phyloP scores from a whole-genome alignment of 805 yeast genomes.

The Candida methanosorbosa region DNA sequence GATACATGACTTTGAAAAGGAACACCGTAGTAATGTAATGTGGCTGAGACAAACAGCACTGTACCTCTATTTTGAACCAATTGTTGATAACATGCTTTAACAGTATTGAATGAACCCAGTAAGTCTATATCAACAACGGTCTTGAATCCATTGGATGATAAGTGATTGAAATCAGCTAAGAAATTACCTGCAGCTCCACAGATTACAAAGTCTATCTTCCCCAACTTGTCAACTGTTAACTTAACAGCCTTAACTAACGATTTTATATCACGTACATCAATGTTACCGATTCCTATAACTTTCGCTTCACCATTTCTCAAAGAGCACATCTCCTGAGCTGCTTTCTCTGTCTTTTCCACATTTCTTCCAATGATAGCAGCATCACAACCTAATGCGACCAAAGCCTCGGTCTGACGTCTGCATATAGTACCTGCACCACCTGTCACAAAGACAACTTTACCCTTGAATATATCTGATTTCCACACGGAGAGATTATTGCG shows the following conservation, averaged over 20 bases:
- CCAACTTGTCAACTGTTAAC: conserved; percentile 56
- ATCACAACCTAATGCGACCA: conserved; percentile 76
- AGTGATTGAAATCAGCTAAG: conserved; percentile 65
- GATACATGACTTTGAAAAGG: conserved; percentile 88
- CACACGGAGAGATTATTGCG: conserved; percentile 11
- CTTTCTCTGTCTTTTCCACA: conserved; percentile 50
- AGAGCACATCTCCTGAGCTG: conserved; percentile 56
- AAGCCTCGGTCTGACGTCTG: conserved; percentile 78
- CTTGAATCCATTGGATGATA: conserved; percentile 82
- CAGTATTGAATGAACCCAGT: conserved; percentile 83
- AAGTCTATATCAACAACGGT: conserved; percentile 82
- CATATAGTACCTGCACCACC: conserved; percentile 98
- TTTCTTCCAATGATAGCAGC: conserved; percentile 84
- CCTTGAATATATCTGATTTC: conserved; percentile 64
- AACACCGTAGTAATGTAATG: conserved; percentile 81
- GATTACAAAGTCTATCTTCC: conserved; percentile 77
- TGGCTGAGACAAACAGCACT: conserved; percentile 75
- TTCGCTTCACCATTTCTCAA: conserved; percentile 52
- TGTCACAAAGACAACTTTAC: conserved; percentile 83
- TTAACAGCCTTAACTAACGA: conserved; percentile 58
- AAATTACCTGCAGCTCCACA: conserved; percentile 98
- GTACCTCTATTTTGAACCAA: conserved; percentile 61
- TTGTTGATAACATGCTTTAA: conserved; percentile 68
- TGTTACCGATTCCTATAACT: conserved; percentile 62
- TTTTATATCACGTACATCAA: conserved; percentile 70